These are phyloP conservation scores for Stagonosporopsis tanaceti DNA, from an alignment of 2,329 filamentous ascomycete genomes.

Conservation along the genomic window DNA sequence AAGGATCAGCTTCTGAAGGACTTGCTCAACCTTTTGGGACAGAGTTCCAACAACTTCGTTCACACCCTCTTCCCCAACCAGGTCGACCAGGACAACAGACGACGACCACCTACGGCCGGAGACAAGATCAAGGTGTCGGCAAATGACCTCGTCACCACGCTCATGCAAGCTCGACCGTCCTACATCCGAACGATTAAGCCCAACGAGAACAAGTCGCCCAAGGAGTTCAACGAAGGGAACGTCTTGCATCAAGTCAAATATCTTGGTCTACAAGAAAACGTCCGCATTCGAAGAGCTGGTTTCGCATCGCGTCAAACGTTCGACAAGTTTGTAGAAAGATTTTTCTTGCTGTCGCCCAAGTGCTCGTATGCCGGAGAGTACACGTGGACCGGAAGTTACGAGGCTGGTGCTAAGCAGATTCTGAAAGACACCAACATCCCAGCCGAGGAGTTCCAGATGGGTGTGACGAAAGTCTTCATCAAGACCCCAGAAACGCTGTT, in stretches of 20 bases:
- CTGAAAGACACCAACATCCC: conserved; percentile 96
- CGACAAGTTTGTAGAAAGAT: conserved; percentile 97
- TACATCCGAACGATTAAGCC: conserved; percentile 99
- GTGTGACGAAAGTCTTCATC: conserved; percentile 96
- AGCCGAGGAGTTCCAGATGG: conserved; percentile 94
- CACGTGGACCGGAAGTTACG: conserved; percentile 89
- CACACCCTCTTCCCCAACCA: conserved; percentile 90
- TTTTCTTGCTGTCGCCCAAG: conserved; percentile 92
- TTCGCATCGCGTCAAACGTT: conserved; percentile 98
- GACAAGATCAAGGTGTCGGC: conserved; percentile 96
- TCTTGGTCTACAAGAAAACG: conserved; percentile 98
- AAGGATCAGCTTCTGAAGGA: conserved; percentile 98
- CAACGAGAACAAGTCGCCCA: conserved; percentile 97
- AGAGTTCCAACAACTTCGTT: conserved; percentile 84
- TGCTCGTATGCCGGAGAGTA: conserved; percentile 97
- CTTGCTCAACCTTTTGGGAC: conserved; percentile 83
- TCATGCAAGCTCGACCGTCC: conserved; percentile 97
- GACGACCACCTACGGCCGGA: conserved; percentile 90
- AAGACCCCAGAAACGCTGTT: conserved; percentile 98
- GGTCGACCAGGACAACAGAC: conserved; percentile 94
- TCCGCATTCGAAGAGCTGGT: conserved; percentile 92
- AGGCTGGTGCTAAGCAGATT: conserved; percentile 89
- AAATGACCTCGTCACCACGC: conserved; percentile 89
- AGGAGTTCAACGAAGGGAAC: conserved; percentile 89
- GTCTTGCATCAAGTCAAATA: conserved; percentile 99